Conservation (phyloP, 1,284 basidiomycete genomes). For the Xerocomus nothofagi region DNA sequence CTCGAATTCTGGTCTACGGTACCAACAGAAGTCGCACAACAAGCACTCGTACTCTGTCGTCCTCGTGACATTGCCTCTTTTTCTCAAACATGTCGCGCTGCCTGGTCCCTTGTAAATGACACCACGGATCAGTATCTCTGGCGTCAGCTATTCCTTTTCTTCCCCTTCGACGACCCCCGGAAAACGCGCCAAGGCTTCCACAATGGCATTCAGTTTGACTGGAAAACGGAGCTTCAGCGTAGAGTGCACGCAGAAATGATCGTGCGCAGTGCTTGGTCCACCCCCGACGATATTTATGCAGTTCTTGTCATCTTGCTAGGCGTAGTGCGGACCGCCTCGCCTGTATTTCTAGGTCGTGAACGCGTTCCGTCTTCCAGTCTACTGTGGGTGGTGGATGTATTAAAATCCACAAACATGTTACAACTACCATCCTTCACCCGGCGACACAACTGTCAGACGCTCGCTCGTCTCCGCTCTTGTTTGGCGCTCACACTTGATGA, state of each 20-base stretch:
- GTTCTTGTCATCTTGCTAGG: constrained; percentile 46
- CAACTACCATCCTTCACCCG: constrained; percentile 18
- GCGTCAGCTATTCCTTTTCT: constrained; percentile 57
- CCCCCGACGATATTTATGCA: constrained; percentile 33
- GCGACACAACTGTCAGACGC: constrained; percentile 29
- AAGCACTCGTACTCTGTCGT: constrained; percentile 52
- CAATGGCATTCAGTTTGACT: constrained; percentile 31
- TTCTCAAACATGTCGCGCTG: constrained; percentile 50
- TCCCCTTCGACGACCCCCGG: constrained; percentile 62
- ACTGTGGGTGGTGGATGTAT: constrained; percentile 41
- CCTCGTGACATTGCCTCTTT: constrained; percentile 57
- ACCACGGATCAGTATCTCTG: constrained; percentile 58
- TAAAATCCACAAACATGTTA: constrained; percentile 40
- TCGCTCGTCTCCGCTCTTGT: constrained; percentile 41
- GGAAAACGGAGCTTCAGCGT: constrained; percentile 41
- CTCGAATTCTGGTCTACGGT: constrained; percentile 35
- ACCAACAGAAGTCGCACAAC: constrained; percentile 58
- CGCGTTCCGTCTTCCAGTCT: constrained; percentile 37
- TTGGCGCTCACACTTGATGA: constrained; percentile 43
- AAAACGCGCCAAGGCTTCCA: constrained; percentile 20
- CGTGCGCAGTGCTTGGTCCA: constrained; percentile 26
- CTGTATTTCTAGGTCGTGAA: constrained; percentile 27
- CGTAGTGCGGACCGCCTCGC: constrained; percentile 43
- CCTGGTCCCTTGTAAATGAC: constrained; percentile 49
- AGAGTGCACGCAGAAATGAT: constrained; percentile 43